Base-by-base conservation (phyloP, 2,329 filamentous ascomycete genomes). In the Tolypocladium paradoxum region DNA sequence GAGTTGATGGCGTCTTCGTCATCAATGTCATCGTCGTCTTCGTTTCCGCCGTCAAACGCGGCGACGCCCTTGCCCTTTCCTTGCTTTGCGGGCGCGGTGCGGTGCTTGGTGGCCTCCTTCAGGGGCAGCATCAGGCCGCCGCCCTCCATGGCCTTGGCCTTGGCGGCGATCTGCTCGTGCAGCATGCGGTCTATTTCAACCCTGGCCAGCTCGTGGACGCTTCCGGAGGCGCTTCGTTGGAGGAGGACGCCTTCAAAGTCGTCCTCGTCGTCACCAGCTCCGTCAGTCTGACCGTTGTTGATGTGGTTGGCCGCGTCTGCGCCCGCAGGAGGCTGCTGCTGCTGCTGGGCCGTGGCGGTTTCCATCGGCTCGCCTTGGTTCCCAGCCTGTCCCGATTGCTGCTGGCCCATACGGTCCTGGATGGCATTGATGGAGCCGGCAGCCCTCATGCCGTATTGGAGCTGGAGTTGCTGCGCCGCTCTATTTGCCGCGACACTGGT, bases 1-100 rank as follows among this genome's bases (percentile, higher is more conserved):
- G 93, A 97, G 70, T 99, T 99, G 73, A 99, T 99, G 2, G 92
- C 93, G 68, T 99, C 91, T 59, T 96, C 92, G 58, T 96, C 91
- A 14, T 83, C 82, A 27, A 78, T 72, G 54, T 80, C 76, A 36
- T 81, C 77, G 46, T 80, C 77, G 47, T 80, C 81, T 46, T 82
- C 81, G 31, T 78, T 78, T 38, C 75, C 76, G 5, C 85, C 87
- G 60, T 92, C 86, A 50, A 79, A 77, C 55, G 84, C 73, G 34
- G 70, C 70, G 8, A 73, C 63, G 8, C 70, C 60, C 52, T 66
- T 66, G 31, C 55, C 53, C 48, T 62, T 60, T 27, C 56, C 49
- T 14, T 58, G 55, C 31, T 57, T 60, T 46, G 50, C 57, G 12
- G 58, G 38, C 16, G 53, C 36, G 6, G 56, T 48, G 16, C 58